Conservation (phyloP, 352 stramenopile genomes). For the Globisporangium perplexum region DNA sequence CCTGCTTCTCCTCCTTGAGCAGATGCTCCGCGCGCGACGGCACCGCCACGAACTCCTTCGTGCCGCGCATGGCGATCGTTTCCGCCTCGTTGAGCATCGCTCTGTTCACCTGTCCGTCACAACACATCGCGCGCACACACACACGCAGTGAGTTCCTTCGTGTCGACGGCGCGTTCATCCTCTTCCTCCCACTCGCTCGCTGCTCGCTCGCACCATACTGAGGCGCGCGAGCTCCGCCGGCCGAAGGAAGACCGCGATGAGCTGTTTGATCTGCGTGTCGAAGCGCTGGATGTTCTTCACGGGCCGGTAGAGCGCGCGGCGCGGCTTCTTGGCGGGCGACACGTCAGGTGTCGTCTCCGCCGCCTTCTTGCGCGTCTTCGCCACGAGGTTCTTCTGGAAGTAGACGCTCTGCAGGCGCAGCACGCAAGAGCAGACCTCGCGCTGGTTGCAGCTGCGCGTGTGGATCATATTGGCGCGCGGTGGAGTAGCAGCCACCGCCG, state of each 20-base stretch:
- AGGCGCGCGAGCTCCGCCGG: conserved; percentile 35
- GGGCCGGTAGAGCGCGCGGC: conserved; percentile 7
- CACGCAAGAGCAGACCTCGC: conserved; percentile 60
- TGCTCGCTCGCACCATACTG: conserved; percentile 42
- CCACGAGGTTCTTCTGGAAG: conserved; percentile 57
- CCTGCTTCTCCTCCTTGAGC: conserved; percentile 39
- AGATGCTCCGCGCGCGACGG: conserved; percentile 25
- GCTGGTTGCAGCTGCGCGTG: conserved; percentile 60
- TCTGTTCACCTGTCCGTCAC: conserved; percentile 33
- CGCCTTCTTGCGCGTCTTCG: conserved; percentile 20
- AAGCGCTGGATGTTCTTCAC: conserved; percentile 53
- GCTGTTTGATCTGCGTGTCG: conserved; percentile 37
- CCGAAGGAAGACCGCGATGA: conserved; percentile 38
- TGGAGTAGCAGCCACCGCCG: background rate
- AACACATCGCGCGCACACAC: conserved; percentile 6
- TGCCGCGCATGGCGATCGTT: conserved; percentile 34
- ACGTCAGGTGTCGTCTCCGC: background rate
- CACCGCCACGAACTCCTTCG: conserved; percentile 31
- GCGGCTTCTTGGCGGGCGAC: conserved; percentile 2
- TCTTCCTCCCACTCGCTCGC: background rate
- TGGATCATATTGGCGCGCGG: conserved; percentile 19
- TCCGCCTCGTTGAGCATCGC: conserved; percentile 42
- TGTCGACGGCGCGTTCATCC: background rate
- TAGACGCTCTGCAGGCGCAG: conserved; percentile 58
- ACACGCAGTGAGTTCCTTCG: conserved; percentile 1